These are phyloP conservation scores for Ustilago vetiveriae DNA, from an alignment of 1,284 basidiomycete genomes.

Conservation along the genomic window DNA sequence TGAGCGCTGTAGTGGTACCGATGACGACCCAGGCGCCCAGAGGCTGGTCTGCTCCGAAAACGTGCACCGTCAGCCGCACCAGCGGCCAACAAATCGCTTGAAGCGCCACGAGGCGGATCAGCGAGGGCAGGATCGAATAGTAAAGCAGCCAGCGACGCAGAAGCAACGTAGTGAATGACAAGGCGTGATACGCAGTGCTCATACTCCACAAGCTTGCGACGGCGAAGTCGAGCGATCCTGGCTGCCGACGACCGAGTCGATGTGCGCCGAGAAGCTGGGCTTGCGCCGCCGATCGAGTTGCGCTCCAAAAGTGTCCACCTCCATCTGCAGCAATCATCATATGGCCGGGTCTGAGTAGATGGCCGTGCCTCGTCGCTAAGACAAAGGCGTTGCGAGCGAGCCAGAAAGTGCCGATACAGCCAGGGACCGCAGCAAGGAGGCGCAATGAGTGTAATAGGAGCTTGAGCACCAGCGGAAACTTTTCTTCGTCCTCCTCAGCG, in stretches of 20 bases:
- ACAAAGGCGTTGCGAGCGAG: constrained; percentile 50
- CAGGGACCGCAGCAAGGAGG: constrained; percentile 63
- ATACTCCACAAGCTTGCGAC: constrained; percentile 68
- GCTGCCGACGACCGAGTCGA: constrained; percentile 29
- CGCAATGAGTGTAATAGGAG: constrained; percentile 60
- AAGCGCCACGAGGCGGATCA: constrained; percentile 81
- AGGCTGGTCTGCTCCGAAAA: constrained; percentile 76
- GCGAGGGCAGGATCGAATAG: constrained; percentile 80
- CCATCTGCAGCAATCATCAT: constrained; percentile 21
- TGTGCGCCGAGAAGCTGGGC: constrained; percentile 2
- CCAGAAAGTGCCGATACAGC: constrained; percentile 61
- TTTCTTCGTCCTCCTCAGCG: constrained; percentile 29
- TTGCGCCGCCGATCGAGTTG: neutral
- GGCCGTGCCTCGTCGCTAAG: constrained; percentile 16
- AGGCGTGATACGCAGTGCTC: constrained; percentile 82
- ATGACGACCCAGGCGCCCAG: constrained; percentile 81
- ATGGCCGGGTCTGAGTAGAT: constrained; percentile 35
- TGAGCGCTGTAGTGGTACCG: constrained; percentile 75
- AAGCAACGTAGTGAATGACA: constrained; percentile 80
- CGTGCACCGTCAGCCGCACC: constrained; percentile 77
- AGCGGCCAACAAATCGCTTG: constrained; percentile 88
- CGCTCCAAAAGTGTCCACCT: constrained; percentile 23
- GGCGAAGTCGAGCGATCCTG: constrained; percentile 52
- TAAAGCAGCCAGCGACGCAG: constrained; percentile 82
- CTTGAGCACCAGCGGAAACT: constrained; percentile 48